Conservation (phyloP, 352 stramenopile genomes). For the Aphanomyces stellatus region DNA sequence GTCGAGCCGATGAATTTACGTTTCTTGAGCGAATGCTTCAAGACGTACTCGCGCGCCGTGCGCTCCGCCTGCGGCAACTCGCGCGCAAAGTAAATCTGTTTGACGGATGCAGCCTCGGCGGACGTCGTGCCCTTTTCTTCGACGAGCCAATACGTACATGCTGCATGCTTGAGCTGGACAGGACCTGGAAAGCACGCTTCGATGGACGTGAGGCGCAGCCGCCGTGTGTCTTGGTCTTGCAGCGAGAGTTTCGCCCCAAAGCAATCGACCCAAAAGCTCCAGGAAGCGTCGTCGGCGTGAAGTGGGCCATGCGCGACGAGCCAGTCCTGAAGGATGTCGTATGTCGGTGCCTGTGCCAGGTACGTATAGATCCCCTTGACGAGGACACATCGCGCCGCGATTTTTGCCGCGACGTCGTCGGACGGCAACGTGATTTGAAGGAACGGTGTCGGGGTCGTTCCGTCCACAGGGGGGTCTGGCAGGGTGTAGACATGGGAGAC, state of each 20-base stretch:
- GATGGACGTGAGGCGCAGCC: constrained; percentile 3
- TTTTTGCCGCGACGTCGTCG: constrained; percentile 20
- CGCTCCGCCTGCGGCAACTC: constrained; percentile 15
- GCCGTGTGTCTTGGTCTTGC: constrained; percentile 14
- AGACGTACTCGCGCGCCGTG: constrained; percentile 30
- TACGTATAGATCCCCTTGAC: constrained; percentile 24
- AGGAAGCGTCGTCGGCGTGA: constrained; percentile 7
- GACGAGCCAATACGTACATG: constrained; percentile 13
- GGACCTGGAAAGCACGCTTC: constrained; percentile 14
- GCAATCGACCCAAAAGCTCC: constrained; percentile 23
- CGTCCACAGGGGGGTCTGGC: not conserved
- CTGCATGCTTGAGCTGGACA: constrained; percentile 24
- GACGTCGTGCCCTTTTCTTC: constrained; percentile 23
- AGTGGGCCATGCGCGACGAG: not conserved
- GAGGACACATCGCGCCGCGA: constrained; percentile 24
- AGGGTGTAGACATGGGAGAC: not conserved
- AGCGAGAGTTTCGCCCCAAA: constrained; percentile 22
- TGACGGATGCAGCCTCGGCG: not conserved
- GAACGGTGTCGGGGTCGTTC: constrained; percentile 20
- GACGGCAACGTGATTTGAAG: constrained; percentile 22
- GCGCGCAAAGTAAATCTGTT: constrained; percentile 8
- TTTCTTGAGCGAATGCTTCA: constrained; percentile 68
- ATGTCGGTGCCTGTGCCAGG: not conserved
- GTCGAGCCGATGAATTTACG: constrained; percentile 84
- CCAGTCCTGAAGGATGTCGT: not conserved